Conservation (phyloP, 306 rosid species). For the Dryas octopetala region DNA sequence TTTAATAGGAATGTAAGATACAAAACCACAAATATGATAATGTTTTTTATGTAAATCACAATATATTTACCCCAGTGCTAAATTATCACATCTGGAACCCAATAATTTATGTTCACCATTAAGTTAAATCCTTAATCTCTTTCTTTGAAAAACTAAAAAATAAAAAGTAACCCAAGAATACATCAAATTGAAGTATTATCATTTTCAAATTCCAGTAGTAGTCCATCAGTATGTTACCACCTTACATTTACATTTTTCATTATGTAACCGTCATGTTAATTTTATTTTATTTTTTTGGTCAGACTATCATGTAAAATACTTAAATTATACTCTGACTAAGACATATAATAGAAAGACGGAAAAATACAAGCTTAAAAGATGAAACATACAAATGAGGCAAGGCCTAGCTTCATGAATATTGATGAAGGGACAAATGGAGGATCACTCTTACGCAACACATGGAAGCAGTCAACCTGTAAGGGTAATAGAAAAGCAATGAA, state of each 20-base stretch:
- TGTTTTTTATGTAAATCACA: background rate
- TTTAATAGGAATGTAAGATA: background rate
- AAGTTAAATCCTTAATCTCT: background rate
- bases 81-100: background rate
- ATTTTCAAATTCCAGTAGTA: background rate
- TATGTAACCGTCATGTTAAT: background rate
- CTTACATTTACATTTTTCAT: background rate
- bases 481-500: slow-evolving; percentile 13
- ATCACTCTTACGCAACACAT: slow-evolving; percentile 91
- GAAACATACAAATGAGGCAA: slow-evolving; percentile 80
- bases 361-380: slow-evolving; percentile 19
- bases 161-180: background rate
- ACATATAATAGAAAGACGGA: slow-evolving; percentile 15
- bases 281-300: too few relatives aligned
- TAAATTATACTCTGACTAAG: slow-evolving; percentile 6
- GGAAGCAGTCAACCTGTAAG: slow-evolving; percentile 94
- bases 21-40: background rate
- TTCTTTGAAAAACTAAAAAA: background rate
- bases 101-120: background rate
- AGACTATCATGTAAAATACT: too few relatives aligned
- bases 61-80: background rate
- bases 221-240: background rate
- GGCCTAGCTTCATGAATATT: slow-evolving; percentile 84
- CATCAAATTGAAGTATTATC: background rate
- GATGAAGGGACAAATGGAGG: slow-evolving; percentile 92